Evolutionary conservation across 345 rosid species (phyloP), one percentile per base, ranked within the genome.

Genomic region (Cochlearia excelsa): DNA sequence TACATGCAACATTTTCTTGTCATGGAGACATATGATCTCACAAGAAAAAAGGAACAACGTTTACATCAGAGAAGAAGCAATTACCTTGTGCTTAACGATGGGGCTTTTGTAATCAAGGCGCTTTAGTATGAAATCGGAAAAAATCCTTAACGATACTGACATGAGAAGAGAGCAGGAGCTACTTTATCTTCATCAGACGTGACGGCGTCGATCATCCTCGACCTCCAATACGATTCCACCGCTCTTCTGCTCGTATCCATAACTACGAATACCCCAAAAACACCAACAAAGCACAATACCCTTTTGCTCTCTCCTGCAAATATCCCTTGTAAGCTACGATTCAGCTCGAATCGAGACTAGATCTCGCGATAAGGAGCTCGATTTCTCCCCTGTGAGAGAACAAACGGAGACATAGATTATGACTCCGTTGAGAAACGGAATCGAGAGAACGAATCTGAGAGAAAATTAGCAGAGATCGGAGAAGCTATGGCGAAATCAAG

Each of bases 191-290:
- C 97, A 51, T 84, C 84, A 16, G 97, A 84, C 5, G 99, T 90
- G 4, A 86, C 97, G 51, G 71, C 90, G 37, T 93, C 99, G 54
- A 90, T 64, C 92, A 93, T 80, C 78, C 90, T 75, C 68, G 97
- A 90, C 63, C 99, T 82, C 99, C 97, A 87, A 65, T 87, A 93
- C 63, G 99, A 87, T 65, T 93, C 99, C 78, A 93, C 97, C 11
- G 99, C 99, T 78, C 97, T 84, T 70, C 97, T 83, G 78, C 99
- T 93, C 56, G 99, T 90, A 77, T 93, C 97, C 99, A 93, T 93
- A 59, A 38, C 31, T 37, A 44, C 63, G 10, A 27, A 9, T 6
- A 7, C 30, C 30, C 59, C 62, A 26, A 38, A 49, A 61, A 30
- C 60, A 10, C 72, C 27, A 3, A 48, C 50, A 39, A 34, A 47